These are phyloP conservation scores for Chrysoporthe puriensis DNA, from an alignment of 2,329 filamentous ascomycete genomes.

Conservation along the genomic window DNA sequence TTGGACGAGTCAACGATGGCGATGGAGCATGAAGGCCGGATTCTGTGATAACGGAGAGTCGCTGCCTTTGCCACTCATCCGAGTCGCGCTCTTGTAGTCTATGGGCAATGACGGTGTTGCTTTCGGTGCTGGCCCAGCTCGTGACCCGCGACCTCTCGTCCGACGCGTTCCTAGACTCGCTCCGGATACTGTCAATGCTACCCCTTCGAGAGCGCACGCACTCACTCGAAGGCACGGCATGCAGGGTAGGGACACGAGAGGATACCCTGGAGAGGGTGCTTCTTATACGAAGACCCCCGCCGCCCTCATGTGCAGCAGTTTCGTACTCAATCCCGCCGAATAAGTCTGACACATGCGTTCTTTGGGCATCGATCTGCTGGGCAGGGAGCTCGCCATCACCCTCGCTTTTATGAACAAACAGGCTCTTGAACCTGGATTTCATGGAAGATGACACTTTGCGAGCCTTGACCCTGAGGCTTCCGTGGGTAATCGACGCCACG, in stretches of 20 bases:
- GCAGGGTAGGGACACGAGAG: constrained; percentile 55
- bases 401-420: constrained; percentile 53
- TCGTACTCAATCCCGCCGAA: constrained; percentile 28
- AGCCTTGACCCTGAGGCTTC: constrained; percentile 53
- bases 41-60: constrained; percentile 68
- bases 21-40: constrained; percentile 50
- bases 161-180: constrained; percentile 41
- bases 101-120: constrained; percentile 56
- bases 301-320: constrained; percentile 29
- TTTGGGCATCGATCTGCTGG: constrained; percentile 57
- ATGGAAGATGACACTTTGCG: constrained; percentile 66
- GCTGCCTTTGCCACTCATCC: constrained; percentile 56
- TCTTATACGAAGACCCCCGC: constrained; percentile 1
- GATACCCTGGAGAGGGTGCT: constrained; percentile 48
- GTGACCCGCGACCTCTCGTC: constrained; percentile 69
- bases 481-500: constrained; percentile 35
- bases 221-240: constrained; percentile 49
- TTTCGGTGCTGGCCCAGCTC: constrained; percentile 71
- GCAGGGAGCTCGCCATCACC: constrained; percentile 45
- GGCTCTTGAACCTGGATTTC: constrained; percentile 62
- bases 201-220: constrained; percentile 56
- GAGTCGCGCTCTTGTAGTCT: constrained; percentile 36
- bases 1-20: constrained; percentile 38
- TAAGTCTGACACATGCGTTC: constrained; percentile 35
- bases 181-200: constrained; percentile 55